Conservation (phyloP, 164 flowering plant genomes). For the Stephania cephalantha region DNA sequence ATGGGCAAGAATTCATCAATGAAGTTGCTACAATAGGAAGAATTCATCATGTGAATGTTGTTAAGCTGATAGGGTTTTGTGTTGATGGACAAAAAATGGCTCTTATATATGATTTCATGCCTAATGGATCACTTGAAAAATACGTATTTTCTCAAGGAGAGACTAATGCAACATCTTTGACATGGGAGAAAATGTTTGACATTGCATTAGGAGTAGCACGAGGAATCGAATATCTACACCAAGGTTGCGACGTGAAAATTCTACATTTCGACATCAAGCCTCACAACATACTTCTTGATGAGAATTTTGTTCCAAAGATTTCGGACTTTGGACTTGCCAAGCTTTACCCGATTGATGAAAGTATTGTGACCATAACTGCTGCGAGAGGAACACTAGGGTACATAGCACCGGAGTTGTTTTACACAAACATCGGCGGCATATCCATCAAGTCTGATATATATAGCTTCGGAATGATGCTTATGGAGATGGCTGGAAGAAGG, state of each 20-base stretch:
- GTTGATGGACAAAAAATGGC: conserved; percentile 3
- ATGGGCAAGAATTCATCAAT: conserved; percentile 14
- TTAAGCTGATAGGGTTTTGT: conserved; percentile 4
- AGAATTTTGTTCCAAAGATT: conserved; percentile 9
- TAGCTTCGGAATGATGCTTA: conserved; percentile 14
- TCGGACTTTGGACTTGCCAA: conserved; percentile 17
- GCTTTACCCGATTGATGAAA: neutral
- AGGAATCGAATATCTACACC: conserved; percentile 11
- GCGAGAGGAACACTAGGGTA: conserved; percentile 12
- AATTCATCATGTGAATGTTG: conserved; percentile 11
- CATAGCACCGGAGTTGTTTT: conserved; percentile 12
- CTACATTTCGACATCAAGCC: conserved; percentile 15
- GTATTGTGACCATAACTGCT: conserved; percentile 1
- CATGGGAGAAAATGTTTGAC: conserved; percentile 3
- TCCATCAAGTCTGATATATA: conserved; percentile 12
- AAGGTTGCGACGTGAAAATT: conserved; percentile 4
- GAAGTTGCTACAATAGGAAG: conserved; percentile 14
- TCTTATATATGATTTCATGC: conserved; percentile 12
- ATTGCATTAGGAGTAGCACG: conserved; percentile 3
- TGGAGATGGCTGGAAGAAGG: conserved; percentile 16
- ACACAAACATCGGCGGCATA: conserved; percentile 6
- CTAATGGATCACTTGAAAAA: conserved; percentile 11
- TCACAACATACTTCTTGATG: conserved; percentile 9
- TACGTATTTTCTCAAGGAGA: conserved; percentile 1
- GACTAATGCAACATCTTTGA: neutral